phyloP scores from a whole-genome alignment of 352 stramenopile genomes.

The Blastocystis sp. region DNA sequence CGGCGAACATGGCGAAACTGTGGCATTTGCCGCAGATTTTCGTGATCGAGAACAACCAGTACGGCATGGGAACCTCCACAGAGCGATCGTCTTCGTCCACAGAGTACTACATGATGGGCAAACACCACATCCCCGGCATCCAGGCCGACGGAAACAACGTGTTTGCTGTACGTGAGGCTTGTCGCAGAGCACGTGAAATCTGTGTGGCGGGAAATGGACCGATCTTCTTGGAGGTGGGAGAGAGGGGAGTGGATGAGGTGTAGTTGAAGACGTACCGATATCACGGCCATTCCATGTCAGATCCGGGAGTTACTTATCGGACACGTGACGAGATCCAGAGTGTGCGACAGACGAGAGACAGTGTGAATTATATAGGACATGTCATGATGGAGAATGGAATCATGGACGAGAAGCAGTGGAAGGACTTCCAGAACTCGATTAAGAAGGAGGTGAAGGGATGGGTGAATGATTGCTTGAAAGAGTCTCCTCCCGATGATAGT shows the following conservation, averaged over 20 bases:
- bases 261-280: conserved; percentile 99
- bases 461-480: conserved; percentile 82
- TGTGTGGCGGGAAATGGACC: conserved; percentile 89
- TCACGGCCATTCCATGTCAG: conserved; percentile 99
- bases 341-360: conserved; percentile 93
- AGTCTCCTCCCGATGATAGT: conserved; percentile 71
- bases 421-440: conserved; percentile 90
- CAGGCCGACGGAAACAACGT: conserved; percentile 99
- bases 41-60: conserved; percentile 99
- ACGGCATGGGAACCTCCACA: conserved; percentile 98
- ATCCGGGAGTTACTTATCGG: conserved; percentile 98
- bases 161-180: conserved; percentile 87
- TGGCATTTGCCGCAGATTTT: conserved; percentile 99
- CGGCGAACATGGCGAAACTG: conserved; percentile 91
- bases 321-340: conserved; percentile 98
- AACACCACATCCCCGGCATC: conserved; percentile 94
- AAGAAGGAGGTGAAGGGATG: conserved; percentile 96
- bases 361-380: conserved; percentile 72
- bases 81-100: conserved; percentile 89
- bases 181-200: conserved; percentile 92
- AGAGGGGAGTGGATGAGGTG: background rate
- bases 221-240: conserved; percentile 89
- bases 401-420: conserved; percentile 76
- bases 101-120: conserved; percentile 99
- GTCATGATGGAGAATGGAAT: conserved; percentile 90